Conservation (phyloP, 1,284 basidiomycete genomes). For the Anthracocystis walkeri region DNA sequence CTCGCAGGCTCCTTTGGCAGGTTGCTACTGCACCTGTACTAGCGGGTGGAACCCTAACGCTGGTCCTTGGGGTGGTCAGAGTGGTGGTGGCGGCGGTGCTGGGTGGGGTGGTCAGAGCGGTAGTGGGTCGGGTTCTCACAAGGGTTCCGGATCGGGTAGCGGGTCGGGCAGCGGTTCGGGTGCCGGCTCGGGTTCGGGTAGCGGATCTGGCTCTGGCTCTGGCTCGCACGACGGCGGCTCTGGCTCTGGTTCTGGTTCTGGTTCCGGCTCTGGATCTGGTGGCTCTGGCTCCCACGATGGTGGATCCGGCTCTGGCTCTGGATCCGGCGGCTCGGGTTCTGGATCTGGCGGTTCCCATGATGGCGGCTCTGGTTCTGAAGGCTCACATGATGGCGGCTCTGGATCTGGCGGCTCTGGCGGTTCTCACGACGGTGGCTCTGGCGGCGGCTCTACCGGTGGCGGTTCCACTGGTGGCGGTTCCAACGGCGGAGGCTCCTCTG, state of each 20-base stretch:
- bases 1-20: conserved; percentile 35
- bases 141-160: conserved; percentile 8
- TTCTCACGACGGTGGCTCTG: background rate
- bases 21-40: conserved; percentile 44
- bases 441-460: conserved; percentile 3
- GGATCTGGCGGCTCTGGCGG: background rate
- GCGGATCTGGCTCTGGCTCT: background rate
- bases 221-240: background rate
- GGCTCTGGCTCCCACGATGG: conserved; percentile 6
- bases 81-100: conserved; percentile 1
- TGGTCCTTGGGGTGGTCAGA: conserved; percentile 14
- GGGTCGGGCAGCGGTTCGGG: conserved; percentile 1
- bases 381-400: conserved; percentile 6
- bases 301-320: background rate
- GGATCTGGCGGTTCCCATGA: conserved; percentile 8
- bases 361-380: conserved; percentile 7
- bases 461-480: background rate
- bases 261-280: conserved; percentile 1
- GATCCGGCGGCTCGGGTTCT: conserved; percentile 3
- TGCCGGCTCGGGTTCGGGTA: conserved; percentile 1
- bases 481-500: conserved; percentile 7
- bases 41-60: conserved; percentile 15
- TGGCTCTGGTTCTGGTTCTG: conserved; percentile 20
- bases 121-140: conserved; percentile 3
- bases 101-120: conserved; percentile 12